phyloP scores from a whole-genome alignment of 164 flowering plant genomes.

The Tetracentron sinense region DNA sequence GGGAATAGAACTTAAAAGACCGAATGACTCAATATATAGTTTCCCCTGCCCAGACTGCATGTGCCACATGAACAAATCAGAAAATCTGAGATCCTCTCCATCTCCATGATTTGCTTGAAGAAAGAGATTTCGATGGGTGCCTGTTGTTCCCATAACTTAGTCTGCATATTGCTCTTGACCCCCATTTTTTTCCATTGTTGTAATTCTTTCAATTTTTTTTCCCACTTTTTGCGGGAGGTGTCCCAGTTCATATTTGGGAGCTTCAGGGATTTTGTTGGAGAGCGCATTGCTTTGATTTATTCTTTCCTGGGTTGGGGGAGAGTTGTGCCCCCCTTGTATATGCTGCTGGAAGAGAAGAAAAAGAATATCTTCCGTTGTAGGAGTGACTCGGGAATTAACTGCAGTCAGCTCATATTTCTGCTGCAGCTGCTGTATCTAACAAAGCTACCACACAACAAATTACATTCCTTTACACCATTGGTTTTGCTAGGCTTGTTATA shows the following conservation, averaged over 20 bases:
- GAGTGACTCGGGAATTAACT: too few species aligned
- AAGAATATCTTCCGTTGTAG: too few species aligned
- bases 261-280: conserved; percentile 1
- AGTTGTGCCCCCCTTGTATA: background rate
- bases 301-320: too few species aligned
- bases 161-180: conserved; percentile 13
- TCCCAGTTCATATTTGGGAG: conserved; percentile 1
- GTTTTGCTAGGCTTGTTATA: too few species aligned
- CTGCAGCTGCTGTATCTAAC: too few species aligned
- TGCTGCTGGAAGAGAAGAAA: conserved; percentile 11
- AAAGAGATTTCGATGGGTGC: background rate
- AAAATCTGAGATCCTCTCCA: conserved; percentile 43
- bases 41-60: conserved; percentile 96
- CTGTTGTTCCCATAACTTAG: conserved; percentile 1
- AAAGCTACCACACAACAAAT: too few species aligned
- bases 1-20: conserved; percentile 73
- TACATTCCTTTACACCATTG: too few species aligned
- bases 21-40: conserved; percentile 74
- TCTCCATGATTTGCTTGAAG: conserved; percentile 30
- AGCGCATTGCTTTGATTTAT: conserved; percentile 13
- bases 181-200: conserved; percentile 13
- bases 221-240: conserved; percentile 5
- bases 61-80: conserved; percentile 61
- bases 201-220: conserved; percentile 17
- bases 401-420: too few species aligned